These are phyloP conservation scores for Wallacemonas sp. DNA, from an alignment of 208 protist genomes.

Conservation along the genomic window DNA sequence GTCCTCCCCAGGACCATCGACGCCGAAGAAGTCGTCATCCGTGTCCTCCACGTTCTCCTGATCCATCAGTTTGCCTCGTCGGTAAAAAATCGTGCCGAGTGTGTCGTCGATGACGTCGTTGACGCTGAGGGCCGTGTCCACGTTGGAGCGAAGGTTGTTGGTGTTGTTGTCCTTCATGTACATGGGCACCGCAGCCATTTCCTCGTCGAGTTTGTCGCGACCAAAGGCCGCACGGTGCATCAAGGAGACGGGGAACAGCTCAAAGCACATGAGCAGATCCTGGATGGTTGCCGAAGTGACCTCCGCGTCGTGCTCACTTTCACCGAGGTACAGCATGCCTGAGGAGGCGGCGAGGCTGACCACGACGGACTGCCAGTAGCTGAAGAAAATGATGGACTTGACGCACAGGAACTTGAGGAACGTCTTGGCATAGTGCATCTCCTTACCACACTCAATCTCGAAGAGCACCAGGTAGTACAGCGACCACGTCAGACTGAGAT, in stretches of 20 bases:
- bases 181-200: conserved; percentile 75
- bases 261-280: conserved; percentile 86
- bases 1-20: conserved; percentile 13
- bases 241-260: conserved; percentile 79
- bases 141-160: conserved; percentile 57
- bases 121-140: conserved; percentile 72
- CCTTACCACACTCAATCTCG: conserved; percentile 73
- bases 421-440: conserved; percentile 81
- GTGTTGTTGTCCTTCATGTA: conserved; percentile 79
- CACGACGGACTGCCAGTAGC: conserved; percentile 82
- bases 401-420: conserved; percentile 88
- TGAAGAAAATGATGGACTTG: conserved; percentile 90
- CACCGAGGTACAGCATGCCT: conserved; percentile 51
- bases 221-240: conserved; percentile 80
- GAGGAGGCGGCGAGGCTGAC: conserved; percentile 49
- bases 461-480: conserved; percentile 90
- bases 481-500: conserved; percentile 74
- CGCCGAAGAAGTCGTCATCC: conserved; percentile 15
- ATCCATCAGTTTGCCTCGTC: conserved; percentile 73
- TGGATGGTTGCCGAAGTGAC: conserved; percentile 57
- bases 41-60: conserved; percentile 57
- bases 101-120: conserved; percentile 84
- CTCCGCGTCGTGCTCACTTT: conserved; percentile 34
- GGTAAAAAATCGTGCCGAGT: conserved; percentile 82
- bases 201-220: conserved; percentile 63